Base-by-base conservation (phyloP, 352 stramenopile genomes). In the Pythium brassicae region DNA sequence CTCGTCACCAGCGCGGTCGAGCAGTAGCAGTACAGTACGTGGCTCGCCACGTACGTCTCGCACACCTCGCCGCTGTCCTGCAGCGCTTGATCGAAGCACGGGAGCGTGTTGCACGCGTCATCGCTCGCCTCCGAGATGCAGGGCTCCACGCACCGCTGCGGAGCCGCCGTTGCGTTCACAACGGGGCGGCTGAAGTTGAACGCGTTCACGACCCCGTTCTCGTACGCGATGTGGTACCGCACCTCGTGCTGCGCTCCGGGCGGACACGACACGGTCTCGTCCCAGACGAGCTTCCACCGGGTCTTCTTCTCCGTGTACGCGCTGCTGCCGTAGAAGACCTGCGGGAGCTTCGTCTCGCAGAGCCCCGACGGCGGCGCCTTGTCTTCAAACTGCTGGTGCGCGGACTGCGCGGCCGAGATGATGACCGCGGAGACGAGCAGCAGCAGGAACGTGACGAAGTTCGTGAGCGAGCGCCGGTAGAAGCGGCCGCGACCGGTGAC, bases 341-440 rank as follows among this genome's bases (percentile, higher is more conserved):
- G 66, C 0, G 79, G 82, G 23, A 92, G 43, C 0, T 66, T 71
- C 15, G 53, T 61, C 26, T 87, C 77, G 47, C 82, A 92, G 4
- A 92, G 67, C 20, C 76, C 78, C 3, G 77, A 49, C 0, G 75
- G 69, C 5, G 74, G 72, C 49, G 86, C 75, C 48, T 89, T 89
- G 25, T 69, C 72, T 42, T 92, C 91, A 35, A 92, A 86, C 51
- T 69, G 68, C 45, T 71, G 53, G 29, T 94, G 83, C 0, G 80
- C 74, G 1, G 80, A 92, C 56, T 94, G 82, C 4, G 83, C 83
- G 11, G 66, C 76, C 0, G 81, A 92, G 53, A 94, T 94, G 62
- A 92, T 89, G 3, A 54, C 76, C 20, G 68, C 76, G 7, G 81
- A 92, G 10, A 86, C 50, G n/a, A 94, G 58, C 20, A 94, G 50